These are phyloP conservation scores for Cercophora newfieldiana DNA, from an alignment of 495 filamentous ascomycete species.

Conservation along the genomic window DNA sequence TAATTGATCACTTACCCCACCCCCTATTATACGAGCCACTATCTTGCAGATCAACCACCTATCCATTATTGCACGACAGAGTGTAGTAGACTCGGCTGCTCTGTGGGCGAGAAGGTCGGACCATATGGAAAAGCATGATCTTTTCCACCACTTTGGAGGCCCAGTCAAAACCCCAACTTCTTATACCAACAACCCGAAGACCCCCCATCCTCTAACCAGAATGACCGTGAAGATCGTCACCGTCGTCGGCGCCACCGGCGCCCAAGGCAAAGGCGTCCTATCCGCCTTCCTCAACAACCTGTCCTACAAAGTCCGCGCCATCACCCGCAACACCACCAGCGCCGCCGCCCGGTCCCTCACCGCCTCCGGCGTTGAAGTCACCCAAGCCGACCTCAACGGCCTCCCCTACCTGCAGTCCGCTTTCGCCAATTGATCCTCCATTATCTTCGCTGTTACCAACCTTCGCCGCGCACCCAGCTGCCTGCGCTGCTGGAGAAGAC, in stretches of 20 bases:
- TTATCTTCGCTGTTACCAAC: constrained; percentile 60
- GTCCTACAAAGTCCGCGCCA: constrained; percentile 54
- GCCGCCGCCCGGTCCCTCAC: constrained; percentile 44
- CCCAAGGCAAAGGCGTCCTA: constrained; percentile 61
- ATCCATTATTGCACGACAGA: no score
- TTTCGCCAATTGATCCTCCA: constrained; percentile 53
- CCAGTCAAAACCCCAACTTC: no score
- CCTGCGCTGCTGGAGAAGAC: constrained; percentile 34
- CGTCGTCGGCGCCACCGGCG: constrained; percentile 64
- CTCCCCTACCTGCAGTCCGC: constrained; percentile 47
- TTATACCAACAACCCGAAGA: no score
- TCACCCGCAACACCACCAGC: constrained; percentile 56
- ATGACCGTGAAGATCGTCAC: constrained; percentile 55
- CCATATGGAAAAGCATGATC: no score
- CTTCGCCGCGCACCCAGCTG: constrained; percentile 45
- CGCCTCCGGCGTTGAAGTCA: constrained; percentile 45
- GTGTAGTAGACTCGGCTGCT: no score
- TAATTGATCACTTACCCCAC: no score
- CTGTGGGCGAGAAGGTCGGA: no score
- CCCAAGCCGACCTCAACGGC: constrained; percentile 54
- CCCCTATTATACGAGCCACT: no score
- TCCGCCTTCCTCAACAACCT: constrained; percentile 53
- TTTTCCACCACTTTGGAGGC: no score
- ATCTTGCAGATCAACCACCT: no score
- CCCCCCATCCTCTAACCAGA: no score